These are phyloP conservation scores for Beta vulgaris DNA, from an alignment of 148 eudicot genomes.

Conservation along the genomic window DNA sequence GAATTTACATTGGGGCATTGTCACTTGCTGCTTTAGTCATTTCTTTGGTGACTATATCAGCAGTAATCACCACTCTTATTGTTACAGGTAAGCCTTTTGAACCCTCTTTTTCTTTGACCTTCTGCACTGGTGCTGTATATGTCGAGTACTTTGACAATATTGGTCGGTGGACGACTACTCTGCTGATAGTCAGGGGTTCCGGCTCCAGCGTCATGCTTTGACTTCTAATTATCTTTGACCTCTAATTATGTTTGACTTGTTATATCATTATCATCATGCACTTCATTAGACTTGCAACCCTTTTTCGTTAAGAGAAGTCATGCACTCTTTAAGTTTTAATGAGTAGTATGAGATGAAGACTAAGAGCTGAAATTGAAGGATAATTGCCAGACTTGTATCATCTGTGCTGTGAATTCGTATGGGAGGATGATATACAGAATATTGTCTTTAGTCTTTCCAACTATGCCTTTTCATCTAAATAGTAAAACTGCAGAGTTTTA, in stretches of 20 bases:
- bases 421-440: no score
- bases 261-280: not conserved
- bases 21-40: conserved; percentile 67
- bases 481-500: no score
- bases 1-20: conserved; percentile 64
- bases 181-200: not conserved
- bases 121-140: not conserved
- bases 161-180: not conserved
- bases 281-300: not conserved
- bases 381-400: no score
- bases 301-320: not conserved
- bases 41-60: conserved; percentile 55
- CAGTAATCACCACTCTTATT: conserved; percentile 48
- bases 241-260: no score
- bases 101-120: not conserved
- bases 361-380: not conserved
- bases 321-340: not conserved
- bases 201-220: not conserved
- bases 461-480: no score
- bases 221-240: not conserved
- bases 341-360: not conserved
- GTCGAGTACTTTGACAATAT: not conserved
- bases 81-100: conserved; percentile 48
- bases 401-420: no score
- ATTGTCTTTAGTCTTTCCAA: no score